Evolutionary conservation across 169 alveolate genomes (phyloP).

Genomic region (Babesia caballi): DNA sequence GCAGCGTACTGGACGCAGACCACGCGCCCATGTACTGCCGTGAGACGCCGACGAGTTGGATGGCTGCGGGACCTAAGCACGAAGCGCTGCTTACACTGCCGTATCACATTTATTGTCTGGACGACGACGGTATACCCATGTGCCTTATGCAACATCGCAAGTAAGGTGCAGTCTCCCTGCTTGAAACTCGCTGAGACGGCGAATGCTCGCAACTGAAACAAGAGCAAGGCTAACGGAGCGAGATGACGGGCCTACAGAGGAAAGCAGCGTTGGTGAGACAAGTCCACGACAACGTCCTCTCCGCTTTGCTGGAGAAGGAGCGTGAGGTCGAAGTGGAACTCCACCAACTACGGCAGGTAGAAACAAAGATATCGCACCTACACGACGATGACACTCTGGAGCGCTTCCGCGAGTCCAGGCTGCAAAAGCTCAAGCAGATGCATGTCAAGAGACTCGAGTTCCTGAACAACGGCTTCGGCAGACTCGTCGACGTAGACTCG

Average conservation of each 20-base stretch:
- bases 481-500: slow-evolving; percentile 68
- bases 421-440: slow-evolving; percentile 66
- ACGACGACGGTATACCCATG: no score
- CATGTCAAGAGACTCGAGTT: slow-evolving; percentile 63
- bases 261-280: slow-evolving; percentile 6
- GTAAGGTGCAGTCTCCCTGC: no score
- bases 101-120: no score
- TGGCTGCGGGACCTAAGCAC: no score
- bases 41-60: no score
- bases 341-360: slow-evolving; percentile 56
- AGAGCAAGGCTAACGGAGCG: background rate
- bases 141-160: no score
- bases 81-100: no score
- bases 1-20: background rate
- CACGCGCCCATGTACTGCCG: background rate
- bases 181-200: no score
- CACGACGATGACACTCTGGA: slow-evolving; percentile 74
- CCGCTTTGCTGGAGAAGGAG: slow-evolving; percentile 70
- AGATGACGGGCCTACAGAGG: background rate
- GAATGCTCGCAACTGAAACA: no score
- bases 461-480: slow-evolving; percentile 72
- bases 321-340: slow-evolving; percentile 70
- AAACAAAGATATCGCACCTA: slow-evolving; percentile 62
- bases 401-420: slow-evolving; percentile 65
- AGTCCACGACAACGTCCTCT: slow-evolving; percentile 52